Evolutionary conservation across 805 yeast genomes (phyloP).

Genomic region (Nakazawaea ambrosiae): DNA sequence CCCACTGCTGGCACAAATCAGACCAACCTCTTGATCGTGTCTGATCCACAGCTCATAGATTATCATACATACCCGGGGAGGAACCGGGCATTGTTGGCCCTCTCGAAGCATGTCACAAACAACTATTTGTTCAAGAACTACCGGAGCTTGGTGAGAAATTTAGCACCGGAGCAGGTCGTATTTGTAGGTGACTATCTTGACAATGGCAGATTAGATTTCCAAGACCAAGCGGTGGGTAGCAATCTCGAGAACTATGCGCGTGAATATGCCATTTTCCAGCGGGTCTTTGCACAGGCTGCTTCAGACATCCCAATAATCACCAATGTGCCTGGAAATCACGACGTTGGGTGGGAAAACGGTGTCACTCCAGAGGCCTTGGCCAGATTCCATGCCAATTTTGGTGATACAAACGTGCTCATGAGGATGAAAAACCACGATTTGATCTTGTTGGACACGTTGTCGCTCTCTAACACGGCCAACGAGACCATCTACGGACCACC

Average conservation of each 20-base stretch:
- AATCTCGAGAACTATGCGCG: slow-evolving; percentile 43
- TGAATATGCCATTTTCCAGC: slow-evolving; percentile 61
- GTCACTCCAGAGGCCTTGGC: slow-evolving; percentile 47
- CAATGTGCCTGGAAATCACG: slow-evolving; percentile 84
- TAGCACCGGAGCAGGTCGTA: slow-evolving; percentile 70
- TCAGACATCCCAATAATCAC: not conserved
- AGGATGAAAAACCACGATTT: slow-evolving; percentile 63
- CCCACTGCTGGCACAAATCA: slow-evolving; percentile 9
- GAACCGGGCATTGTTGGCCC: slow-evolving; percentile 38
- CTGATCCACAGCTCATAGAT: slow-evolving; percentile 94
- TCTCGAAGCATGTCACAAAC: slow-evolving; percentile 62
- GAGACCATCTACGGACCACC: slow-evolving; percentile 41
- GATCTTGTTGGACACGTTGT: slow-evolving; percentile 72
- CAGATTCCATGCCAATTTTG: slow-evolving; percentile 68
- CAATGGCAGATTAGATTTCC: slow-evolving; percentile 82
- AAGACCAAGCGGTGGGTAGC: slow-evolving; percentile 30
- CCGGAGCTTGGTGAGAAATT: slow-evolving; percentile 44
- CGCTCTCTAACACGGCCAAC: slow-evolving; percentile 54
- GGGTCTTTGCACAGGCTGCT: slow-evolving; percentile 37
- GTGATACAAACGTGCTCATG: slow-evolving; percentile 53
- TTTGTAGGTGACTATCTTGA: slow-evolving; percentile 92
- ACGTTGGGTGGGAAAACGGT: slow-evolving; percentile 83
- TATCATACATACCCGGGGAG: slow-evolving; percentile 78
- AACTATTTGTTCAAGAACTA: slow-evolving; percentile 76
- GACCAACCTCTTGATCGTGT: slow-evolving; percentile 39